Evolutionary conservation across 495 filamentous ascomycete genomes (phyloP).

Genomic region (Aspergillus sclerotioniger): DNA sequence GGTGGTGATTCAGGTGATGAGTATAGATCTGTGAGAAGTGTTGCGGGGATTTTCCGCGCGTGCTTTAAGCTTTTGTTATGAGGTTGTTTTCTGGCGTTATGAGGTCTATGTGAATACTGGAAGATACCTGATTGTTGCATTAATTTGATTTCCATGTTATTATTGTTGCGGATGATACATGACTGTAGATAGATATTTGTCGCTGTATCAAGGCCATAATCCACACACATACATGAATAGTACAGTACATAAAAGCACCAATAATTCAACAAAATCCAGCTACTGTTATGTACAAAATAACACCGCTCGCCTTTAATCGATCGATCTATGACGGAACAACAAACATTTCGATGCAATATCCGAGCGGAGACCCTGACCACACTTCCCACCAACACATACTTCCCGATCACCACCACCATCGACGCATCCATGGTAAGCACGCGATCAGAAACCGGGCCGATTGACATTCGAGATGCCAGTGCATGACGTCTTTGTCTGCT

Average conservation of each 20-base stretch:
- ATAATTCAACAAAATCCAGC: no score
- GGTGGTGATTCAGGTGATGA: not conserved
- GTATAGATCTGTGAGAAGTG: not conserved
- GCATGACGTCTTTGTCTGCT: not conserved
- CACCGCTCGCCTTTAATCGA: no score
- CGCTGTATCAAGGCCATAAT: no score
- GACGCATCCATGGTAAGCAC: not conserved
- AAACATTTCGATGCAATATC: no score
- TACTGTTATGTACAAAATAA: no score
- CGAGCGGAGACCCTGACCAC: no score
- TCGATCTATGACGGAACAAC: no score
- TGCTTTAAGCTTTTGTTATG: no score
- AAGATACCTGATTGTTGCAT: conserved; percentile 1
- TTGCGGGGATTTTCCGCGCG: not conserved
- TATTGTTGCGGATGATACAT: not conserved
- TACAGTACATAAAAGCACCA: no score
- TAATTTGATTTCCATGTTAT: not conserved
- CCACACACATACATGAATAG: no score
- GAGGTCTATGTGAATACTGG: not conserved
- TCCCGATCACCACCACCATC: no score
- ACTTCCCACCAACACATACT: not conserved
- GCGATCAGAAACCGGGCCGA: not conserved
- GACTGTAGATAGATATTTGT: no score
- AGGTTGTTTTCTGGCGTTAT: not conserved
- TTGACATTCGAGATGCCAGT: not conserved